Evolutionary conservation across 2,329 filamentous ascomycete species (phyloP).

Genomic region (Emergomyces africanus): DNA sequence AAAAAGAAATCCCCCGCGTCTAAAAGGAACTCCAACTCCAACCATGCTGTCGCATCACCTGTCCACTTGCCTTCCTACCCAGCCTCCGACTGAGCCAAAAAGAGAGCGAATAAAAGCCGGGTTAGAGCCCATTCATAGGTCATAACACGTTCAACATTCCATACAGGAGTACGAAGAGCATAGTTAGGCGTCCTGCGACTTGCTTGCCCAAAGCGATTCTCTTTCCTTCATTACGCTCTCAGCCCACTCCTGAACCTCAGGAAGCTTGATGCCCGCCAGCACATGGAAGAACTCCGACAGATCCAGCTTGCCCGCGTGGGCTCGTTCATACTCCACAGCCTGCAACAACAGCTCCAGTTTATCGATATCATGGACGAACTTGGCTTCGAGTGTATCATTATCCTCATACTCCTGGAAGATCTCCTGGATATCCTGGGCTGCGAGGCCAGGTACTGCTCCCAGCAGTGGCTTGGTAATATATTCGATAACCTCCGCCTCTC

Average conservation of each 20-base stretch:
- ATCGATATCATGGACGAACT: slow-evolving; percentile 92
- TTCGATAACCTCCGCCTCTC: slow-evolving; percentile 84
- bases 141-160: neutral
- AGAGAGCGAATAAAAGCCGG: neutral
- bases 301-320: slow-evolving; percentile 52
- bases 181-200: slow-evolving; percentile 16
- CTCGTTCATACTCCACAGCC: slow-evolving; percentile 91
- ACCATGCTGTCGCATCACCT: neutral
- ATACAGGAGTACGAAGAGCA: neutral
- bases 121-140: neutral
- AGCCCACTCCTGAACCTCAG: slow-evolving; percentile 72
- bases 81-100: neutral
- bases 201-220: slow-evolving; percentile 54
- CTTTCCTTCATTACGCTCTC: slow-evolving; percentile 64
- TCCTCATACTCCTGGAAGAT: slow-evolving; percentile 97
- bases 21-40: neutral
- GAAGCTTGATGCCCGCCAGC: slow-evolving; percentile 55
- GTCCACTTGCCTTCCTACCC: neutral
- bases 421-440: slow-evolving; percentile 53
- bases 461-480: slow-evolving; percentile 66
- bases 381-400: slow-evolving; percentile 64
- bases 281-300: slow-evolving; percentile 81
- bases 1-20: neutral
- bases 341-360: slow-evolving; percentile 92
- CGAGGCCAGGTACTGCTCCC: slow-evolving; percentile 59